Conservation (phyloP, 2,329 filamentous ascomycete species). For the Xylariales sp. region DNA sequence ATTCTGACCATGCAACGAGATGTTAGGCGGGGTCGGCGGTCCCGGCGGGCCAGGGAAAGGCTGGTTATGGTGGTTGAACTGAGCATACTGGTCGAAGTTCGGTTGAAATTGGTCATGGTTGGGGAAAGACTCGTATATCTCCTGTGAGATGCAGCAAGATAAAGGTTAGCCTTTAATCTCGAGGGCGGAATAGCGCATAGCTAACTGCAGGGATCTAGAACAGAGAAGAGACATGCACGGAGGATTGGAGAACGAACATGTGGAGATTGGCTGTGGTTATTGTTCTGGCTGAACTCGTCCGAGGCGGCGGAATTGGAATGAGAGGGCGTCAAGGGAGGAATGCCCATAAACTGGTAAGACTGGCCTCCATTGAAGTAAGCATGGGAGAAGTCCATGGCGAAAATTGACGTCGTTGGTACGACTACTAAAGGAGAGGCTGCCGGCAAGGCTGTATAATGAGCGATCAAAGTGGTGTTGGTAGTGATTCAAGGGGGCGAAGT, state of each 20-base stretch:
- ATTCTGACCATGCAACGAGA: constrained; percentile 48
- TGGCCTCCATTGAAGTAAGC: constrained; percentile 61
- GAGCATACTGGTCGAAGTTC: constrained; percentile 59
- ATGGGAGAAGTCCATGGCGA: constrained; percentile 66
- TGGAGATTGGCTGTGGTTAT: constrained; percentile 60
- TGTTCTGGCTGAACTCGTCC: constrained; percentile 60
- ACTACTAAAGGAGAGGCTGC: constrained; percentile 27
- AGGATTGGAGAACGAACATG: constrained; percentile 58
- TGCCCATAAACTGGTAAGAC: constrained; percentile 66
- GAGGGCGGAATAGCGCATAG: background rate
- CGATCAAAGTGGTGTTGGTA: constrained; percentile 5
- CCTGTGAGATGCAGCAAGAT: constrained; percentile 51
- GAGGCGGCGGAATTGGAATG: constrained; percentile 66
- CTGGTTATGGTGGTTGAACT: constrained; percentile 55
- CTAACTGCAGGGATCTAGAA: background rate
- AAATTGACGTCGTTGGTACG: constrained; percentile 5
- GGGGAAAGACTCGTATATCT: constrained; percentile 61
- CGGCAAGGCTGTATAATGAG: constrained; percentile 27
- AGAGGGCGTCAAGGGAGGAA: constrained; percentile 66
- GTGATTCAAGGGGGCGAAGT: background rate
- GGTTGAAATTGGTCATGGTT: constrained; percentile 60
- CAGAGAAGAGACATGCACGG: background rate
- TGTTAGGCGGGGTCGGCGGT: constrained; percentile 65
- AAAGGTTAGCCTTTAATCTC: constrained; percentile 39
- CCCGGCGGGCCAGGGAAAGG: constrained; percentile 61